Evolutionary conservation across 176 grass and related monocot species (phyloP), one percentile per base, ranked within the genome.

Genomic region (Oryza meyeriana): DNA sequence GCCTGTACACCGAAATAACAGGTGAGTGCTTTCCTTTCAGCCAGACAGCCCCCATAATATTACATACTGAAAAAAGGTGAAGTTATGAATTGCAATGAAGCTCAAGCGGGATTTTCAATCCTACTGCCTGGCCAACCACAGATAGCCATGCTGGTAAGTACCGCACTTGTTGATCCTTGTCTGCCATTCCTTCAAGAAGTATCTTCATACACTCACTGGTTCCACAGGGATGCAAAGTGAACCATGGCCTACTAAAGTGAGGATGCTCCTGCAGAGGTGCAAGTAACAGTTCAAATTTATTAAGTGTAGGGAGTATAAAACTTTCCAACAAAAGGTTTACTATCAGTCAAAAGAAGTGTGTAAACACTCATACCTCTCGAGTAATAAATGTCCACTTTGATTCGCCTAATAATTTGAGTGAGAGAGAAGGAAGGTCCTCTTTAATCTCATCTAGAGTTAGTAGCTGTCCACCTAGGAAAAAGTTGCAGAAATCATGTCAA

Each of bases 341-440:
- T 63, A 66, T 47, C 20, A 48, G 7, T 39, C 13, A 59, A 27
- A 58, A 57, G 85, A 29, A 30, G 32, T 52, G 47, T 52, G 47
- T 52, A 5, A 2, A 0, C 47, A 14, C 48, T 26, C 11, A 33
- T 94, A 99, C 96, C 93, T 99, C 96, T 83, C 85, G 89, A 84
- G 89, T 99, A 69, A 99, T 91, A 79, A 94, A 99, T 1, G 93
- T 87, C 93, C 96, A 99, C 79, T 95, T 98, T 24, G 88, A 93
- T 80, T 98, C 83, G 0, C 71, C 83, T 79, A 91, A 45, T 59
- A 83, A 22, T 86, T 93, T 73, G 13, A 86, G 29, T 17, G 95
- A 91, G 45, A 74, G 47, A 29, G 84, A 52, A 91, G 95, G 88
- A 79, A 98, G 79, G 9, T 81, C 72, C 66, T 80, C 74, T 72